Percentiles rank a stretch among this genome's conserved stretches.
Evolutionary conservation across 768 basidiomycete species (phyloP).

Genomic region (Mycena chlorophos): DNA sequence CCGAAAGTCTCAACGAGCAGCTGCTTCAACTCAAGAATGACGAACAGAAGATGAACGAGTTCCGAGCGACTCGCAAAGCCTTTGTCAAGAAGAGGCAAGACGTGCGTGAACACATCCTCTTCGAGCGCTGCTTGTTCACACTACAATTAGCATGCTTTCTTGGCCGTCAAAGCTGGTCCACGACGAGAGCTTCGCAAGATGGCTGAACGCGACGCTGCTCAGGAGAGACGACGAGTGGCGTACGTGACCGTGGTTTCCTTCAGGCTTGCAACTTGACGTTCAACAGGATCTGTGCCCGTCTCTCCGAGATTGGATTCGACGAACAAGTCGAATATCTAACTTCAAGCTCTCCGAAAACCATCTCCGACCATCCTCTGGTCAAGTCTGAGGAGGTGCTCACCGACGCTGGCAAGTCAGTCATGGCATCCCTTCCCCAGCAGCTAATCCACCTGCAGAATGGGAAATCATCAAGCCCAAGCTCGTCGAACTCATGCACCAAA

Average conservation of each 20-base stretch:
- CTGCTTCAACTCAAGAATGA: constrained; percentile 14
- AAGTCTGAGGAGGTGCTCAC: constrained; percentile 19
- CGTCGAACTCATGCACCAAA: constrained; percentile 18
- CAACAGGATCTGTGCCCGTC: constrained; percentile 21
- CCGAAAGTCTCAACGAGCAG: constrained; percentile 6
- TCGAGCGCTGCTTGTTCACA: background rate
- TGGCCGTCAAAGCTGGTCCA: constrained; percentile 12
- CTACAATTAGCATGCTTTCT: constrained; percentile 1
- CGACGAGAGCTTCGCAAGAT: constrained; percentile 8
- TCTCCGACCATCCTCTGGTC: constrained; percentile 20
- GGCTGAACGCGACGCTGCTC: constrained; percentile 14
- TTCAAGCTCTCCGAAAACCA: background rate
- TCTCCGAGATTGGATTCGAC: constrained; percentile 22
- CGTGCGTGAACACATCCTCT: background rate
- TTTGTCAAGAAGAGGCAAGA: constrained; percentile 13
- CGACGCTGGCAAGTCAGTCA: constrained; percentile 20
- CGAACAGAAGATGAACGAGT: constrained; percentile 5
- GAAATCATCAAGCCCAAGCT: constrained; percentile 20
- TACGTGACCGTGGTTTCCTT: constrained; percentile 2
- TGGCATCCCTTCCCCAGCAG: background rate
- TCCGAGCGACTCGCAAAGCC: background rate
- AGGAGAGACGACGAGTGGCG: constrained; percentile 18
- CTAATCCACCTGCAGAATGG: constrained; percentile 18
- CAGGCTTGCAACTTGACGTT: background rate
- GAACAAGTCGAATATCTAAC: constrained; percentile 24